Evolutionary conservation across 768 basidiomycete genomes (phyloP), one percentile per base, ranked within the genome.

Genomic region (Collybia mongolica): DNA sequence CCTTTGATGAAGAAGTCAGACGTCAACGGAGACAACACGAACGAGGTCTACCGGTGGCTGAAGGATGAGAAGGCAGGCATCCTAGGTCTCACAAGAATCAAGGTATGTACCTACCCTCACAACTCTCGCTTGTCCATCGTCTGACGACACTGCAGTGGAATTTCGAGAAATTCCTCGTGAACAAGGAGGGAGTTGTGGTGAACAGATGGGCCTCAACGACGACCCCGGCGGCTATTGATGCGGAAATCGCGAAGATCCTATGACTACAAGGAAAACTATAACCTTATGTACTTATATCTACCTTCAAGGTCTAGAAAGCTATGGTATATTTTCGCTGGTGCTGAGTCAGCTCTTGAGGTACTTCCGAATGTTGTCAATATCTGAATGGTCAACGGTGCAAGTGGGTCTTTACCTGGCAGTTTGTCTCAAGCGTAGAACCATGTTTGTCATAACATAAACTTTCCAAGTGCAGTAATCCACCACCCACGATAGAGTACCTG

Each of bases 1-100:
- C 91, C 91, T 9, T 70, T 98, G 44, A 90, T 91, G 85, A 88
- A 84, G 72, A 98, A 96, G 72, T 88, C 88, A 17, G 90, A 97
- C 45, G 95, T 97, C 36, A 98, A 97, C 65, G 94, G 94, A 2
- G 83, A 87, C 57, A 72, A 77, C 56, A 83, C 89, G 51, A 93
- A 93, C 69, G 80, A 88, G 57, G 87, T 93, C 0, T 95, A 79
- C 76, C 80, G 87, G 51, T 94, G 83, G 81, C 77, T 96, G 56
- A 96, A 97, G 74, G 70, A 73, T 22, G 73, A 91, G 68, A 91
- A 92, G 65, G 58, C 88, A 3, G 89, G 88, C 2, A 55, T 92
- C 19, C 60, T 91, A 43, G 88, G 90, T 15, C 68, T 90, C 42
- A 74, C 78, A 1, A 75, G 86, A 37, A 88, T 91, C 71, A 90